Evolutionary conservation across 768 basidiomycete genomes (phyloP).

Genomic region (Tulasnella calospora): DNA sequence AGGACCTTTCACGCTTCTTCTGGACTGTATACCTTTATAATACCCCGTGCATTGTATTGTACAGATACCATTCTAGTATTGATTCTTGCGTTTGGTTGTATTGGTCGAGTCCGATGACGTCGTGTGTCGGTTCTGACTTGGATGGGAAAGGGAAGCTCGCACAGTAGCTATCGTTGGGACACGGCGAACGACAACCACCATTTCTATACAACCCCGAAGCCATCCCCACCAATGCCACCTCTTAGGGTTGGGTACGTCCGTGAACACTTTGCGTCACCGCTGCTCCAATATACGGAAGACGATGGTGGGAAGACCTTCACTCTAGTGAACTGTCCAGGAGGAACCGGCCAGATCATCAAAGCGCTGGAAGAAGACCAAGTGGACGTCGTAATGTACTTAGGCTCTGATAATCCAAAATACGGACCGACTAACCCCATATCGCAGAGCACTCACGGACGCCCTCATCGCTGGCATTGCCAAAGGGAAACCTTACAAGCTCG

Average conservation of each 20-base stretch:
- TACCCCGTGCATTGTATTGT: neutral
- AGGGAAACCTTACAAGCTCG: slow-evolving; percentile 84
- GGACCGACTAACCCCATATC: neutral
- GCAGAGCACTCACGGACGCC: slow-evolving; percentile 81
- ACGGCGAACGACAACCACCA: neutral
- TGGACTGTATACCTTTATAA: neutral
- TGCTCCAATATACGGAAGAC: slow-evolving; percentile 67
- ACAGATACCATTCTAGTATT: slow-evolving; percentile 1
- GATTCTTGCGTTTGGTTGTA: neutral
- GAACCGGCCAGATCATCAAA: slow-evolving; percentile 78
- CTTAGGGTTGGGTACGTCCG: slow-evolving; percentile 44
- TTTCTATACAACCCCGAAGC: neutral
- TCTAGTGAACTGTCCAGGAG: slow-evolving; percentile 87
- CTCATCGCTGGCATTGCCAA: slow-evolving; percentile 91
- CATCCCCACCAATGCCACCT: neutral
- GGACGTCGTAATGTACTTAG: slow-evolving; percentile 67
- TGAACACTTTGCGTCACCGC: slow-evolving; percentile 88
- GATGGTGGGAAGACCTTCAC: slow-evolving; percentile 71
- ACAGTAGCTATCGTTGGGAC: neutral
- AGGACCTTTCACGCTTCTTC: neutral
- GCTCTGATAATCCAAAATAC: slow-evolving; percentile 30
- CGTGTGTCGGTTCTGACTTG: neutral
- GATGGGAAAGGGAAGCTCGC: neutral
- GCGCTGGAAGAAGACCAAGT: slow-evolving; percentile 70
- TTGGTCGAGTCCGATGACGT: neutral